Evolutionary conservation across 169 alveolate species (phyloP).

Genomic region (Eimeria necatrix): DNA sequence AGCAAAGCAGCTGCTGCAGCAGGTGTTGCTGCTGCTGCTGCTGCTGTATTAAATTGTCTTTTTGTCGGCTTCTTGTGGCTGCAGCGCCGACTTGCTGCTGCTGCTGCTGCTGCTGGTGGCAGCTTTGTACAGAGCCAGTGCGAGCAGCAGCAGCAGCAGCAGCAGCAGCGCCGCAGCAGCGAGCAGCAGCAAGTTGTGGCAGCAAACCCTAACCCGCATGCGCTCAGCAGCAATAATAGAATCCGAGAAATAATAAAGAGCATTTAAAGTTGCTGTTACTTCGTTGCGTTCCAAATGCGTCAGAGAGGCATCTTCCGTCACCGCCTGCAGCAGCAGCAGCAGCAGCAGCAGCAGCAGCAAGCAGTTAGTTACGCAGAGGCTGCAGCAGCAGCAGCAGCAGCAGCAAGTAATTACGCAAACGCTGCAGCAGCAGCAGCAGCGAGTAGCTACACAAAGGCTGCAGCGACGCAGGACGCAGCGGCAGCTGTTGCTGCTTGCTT

Average conservation of each 20-base stretch:
- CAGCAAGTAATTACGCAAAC: no score
- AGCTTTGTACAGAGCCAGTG: not conserved
- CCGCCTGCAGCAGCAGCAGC: slow-evolving; percentile 5
- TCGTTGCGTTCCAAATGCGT: slow-evolving; percentile 90
- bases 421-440: no score
- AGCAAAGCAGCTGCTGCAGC: no score
- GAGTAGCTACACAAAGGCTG: not conserved
- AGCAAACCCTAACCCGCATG: slow-evolving; percentile 30
- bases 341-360: slow-evolving; percentile 17
- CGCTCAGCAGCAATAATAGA: slow-evolving; percentile 85
- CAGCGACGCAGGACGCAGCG: no score
- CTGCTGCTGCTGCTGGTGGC: not conserved
- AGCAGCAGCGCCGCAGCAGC: slow-evolving; percentile 19
- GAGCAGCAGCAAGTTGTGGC: slow-evolving; percentile 38
- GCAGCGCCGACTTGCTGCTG: not conserved
- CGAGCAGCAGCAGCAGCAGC: slow-evolving; percentile 3
- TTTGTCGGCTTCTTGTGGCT: not conserved
- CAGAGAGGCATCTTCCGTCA: slow-evolving; percentile 15
- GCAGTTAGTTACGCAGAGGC: not conserved
- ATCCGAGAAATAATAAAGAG: slow-evolving; percentile 90
- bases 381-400: no score
- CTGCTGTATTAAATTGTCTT: not conserved
- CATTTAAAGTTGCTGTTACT: slow-evolving; percentile 90
- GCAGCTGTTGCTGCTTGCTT: no score
- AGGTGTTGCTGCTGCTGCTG: not conserved